phyloP scores from a whole-genome alignment of 805 yeast species.

The Peterozyma toletana region DNA sequence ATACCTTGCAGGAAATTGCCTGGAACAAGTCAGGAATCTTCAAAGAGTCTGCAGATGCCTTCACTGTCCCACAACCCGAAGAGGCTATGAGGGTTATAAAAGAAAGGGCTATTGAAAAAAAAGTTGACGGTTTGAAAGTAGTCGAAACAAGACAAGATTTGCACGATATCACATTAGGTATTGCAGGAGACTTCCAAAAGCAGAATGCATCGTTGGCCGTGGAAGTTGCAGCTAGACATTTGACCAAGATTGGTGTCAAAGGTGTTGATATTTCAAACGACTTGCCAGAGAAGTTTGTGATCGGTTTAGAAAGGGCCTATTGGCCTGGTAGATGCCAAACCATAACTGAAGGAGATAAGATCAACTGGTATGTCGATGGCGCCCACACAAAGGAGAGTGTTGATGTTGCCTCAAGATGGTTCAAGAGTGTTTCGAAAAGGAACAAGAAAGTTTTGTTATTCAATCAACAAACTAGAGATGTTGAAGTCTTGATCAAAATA shows the following conservation, averaged over 20 bases:
- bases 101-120: slow-evolving; percentile 63
- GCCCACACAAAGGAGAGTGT: slow-evolving; percentile 93
- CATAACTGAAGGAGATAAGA: slow-evolving; percentile 31
- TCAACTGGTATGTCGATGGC: slow-evolving; percentile 89
- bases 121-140: slow-evolving; percentile 37
- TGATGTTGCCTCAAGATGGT: slow-evolving; percentile 80
- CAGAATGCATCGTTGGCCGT: slow-evolving; percentile 86
- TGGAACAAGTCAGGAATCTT: slow-evolving; percentile 97
- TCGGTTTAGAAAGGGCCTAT: slow-evolving; percentile 58
- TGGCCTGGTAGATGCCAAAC: slow-evolving; percentile 98
- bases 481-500: slow-evolving; percentile 50
- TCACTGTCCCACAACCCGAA: slow-evolving; percentile 54
- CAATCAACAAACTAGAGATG: slow-evolving; percentile 93
- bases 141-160: slow-evolving; percentile 39
- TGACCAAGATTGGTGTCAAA: slow-evolving; percentile 36
- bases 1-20: slow-evolving; percentile 82
- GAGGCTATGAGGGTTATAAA: slow-evolving; percentile 48
- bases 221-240: slow-evolving; percentile 55
- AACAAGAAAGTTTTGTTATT: slow-evolving; percentile 54
- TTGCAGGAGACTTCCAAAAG: slow-evolving; percentile 79
- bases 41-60: slow-evolving; percentile 61
- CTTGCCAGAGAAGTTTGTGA: slow-evolving; percentile 41
- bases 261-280: slow-evolving; percentile 10
- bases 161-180: slow-evolving; percentile 48
- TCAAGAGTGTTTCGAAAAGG: slow-evolving; percentile 30